Conservation (phyloP, 257 asterid genomes). For the Osmanthus fragrans region DNA sequence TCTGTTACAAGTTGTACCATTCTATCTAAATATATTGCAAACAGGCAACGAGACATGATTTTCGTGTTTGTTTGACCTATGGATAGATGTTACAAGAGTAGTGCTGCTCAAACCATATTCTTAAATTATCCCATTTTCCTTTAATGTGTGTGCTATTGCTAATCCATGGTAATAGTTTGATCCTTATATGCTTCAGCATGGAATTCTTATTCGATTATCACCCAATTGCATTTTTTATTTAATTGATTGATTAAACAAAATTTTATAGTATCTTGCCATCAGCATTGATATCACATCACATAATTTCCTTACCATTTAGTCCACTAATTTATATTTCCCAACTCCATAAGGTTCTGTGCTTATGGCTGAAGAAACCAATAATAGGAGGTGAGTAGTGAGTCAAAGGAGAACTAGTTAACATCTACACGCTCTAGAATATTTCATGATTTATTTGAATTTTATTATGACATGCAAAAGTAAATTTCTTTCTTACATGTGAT, state of each 20-base stretch:
- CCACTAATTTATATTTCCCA: background rate
- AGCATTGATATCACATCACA: background rate
- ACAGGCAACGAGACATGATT: conserved; percentile 19
- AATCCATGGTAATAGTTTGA: background rate
- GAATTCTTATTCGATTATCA: conserved; percentile 6
- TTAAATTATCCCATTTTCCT: conserved; percentile 17
- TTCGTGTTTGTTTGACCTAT: conserved; percentile 7
- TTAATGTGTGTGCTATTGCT: background rate
- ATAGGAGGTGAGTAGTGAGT: conserved; percentile 16
- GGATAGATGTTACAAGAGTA: conserved; percentile 4
- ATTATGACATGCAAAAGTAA: background rate
- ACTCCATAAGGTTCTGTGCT: background rate
- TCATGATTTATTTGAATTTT: conserved; percentile 5
- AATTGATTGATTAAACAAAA: conserved; percentile 9
- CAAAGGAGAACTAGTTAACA: conserved; percentile 13
- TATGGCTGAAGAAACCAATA: background rate
- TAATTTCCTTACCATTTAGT: conserved; percentile 4
- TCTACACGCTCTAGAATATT: background rate
- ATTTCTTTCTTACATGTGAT: background rate
- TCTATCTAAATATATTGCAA: background rate
- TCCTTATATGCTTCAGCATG: background rate
- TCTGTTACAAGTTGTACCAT: conserved; percentile 7
- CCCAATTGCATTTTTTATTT: background rate
- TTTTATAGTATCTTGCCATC: background rate
- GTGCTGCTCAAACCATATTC: background rate